Conservation (phyloP, 2,329 filamentous ascomycete species). For the Alternaria sp. region DNA sequence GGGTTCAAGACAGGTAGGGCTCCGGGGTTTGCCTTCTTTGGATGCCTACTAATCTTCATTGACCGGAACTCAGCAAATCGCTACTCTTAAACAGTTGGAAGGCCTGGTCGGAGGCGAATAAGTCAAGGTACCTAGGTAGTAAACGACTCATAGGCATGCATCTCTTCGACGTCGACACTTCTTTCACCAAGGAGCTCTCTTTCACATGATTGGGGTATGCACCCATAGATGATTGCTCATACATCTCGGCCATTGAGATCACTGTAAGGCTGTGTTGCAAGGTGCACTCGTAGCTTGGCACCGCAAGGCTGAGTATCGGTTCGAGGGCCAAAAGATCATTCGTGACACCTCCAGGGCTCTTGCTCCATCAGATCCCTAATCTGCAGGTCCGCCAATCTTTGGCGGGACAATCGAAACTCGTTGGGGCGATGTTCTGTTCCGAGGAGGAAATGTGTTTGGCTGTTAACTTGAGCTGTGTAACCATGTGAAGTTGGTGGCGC, state of each 20-base stretch:
- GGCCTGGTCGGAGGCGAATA: not conserved
- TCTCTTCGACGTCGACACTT: not conserved
- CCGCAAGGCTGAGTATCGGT: not conserved
- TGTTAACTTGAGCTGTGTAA: not conserved
- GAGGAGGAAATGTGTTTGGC: not conserved
- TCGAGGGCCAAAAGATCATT: not conserved
- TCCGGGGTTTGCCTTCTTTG: not conserved
- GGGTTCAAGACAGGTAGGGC: not conserved
- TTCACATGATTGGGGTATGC: not conserved
- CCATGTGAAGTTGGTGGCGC: not conserved
- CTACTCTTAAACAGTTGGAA: not conserved
- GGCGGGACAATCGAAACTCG: not conserved
- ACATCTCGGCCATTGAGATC: not conserved
- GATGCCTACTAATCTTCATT: not conserved
- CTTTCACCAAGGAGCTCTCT: not conserved
- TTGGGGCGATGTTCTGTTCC: not conserved
- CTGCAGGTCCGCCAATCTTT: not conserved
- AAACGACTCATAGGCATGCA: not conserved
- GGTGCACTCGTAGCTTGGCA: not conserved
- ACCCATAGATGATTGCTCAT: not conserved
- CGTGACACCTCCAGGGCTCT: not conserved
- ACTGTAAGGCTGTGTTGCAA: not conserved
- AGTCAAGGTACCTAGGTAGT: not conserved
- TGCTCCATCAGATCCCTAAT: not conserved
- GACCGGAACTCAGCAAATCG: not conserved